Conservation (phyloP, 2,329 filamentous ascomycete genomes). For the Phialophora expanda region DNA sequence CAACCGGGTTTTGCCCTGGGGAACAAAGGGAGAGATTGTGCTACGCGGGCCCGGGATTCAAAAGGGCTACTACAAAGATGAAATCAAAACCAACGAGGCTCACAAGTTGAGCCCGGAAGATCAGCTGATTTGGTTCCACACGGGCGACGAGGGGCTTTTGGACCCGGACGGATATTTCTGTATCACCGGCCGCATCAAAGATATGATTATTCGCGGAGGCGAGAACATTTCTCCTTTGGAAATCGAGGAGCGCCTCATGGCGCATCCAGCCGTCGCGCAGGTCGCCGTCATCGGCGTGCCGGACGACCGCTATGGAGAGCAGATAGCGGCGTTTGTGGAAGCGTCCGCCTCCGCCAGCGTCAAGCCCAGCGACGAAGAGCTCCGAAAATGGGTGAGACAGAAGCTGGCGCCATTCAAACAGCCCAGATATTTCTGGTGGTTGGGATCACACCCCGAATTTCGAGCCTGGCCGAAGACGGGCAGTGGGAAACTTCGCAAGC, state of each 20-base stretch:
- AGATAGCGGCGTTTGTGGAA: slow-evolving; percentile 67
- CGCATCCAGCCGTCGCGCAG: slow-evolving; percentile 64
- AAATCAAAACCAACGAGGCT: slow-evolving; percentile 74
- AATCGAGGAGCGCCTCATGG: slow-evolving; percentile 72
- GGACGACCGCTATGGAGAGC: slow-evolving; percentile 72
- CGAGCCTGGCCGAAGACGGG: slow-evolving; percentile 55
- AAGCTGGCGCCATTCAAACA: slow-evolving; percentile 70
- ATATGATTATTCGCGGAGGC: slow-evolving; percentile 74
- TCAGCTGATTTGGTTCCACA: slow-evolving; percentile 65
- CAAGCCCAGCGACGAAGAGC: slow-evolving; percentile 52
- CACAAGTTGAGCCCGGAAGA: slow-evolving; percentile 65
- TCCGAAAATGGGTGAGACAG: slow-evolving; percentile 67
- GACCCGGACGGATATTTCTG: slow-evolving; percentile 67
- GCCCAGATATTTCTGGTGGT: slow-evolving; percentile 75
- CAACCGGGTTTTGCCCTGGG: slow-evolving; percentile 73
- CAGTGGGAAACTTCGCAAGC: slow-evolving; percentile 73
- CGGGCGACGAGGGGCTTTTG: slow-evolving; percentile 63
- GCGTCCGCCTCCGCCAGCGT: slow-evolving; percentile 42
- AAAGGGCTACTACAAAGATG: slow-evolving; percentile 67
- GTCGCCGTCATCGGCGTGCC: slow-evolving; percentile 73
- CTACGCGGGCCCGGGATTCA: slow-evolving; percentile 77
- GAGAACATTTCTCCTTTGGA: slow-evolving; percentile 77
- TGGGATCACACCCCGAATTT: slow-evolving; percentile 58
- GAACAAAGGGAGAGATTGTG: slow-evolving; percentile 74
- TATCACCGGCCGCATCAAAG: slow-evolving; percentile 78